These are phyloP conservation scores for Colletotrichum cordylinicola DNA, from an alignment of 2,329 filamentous ascomycete genomes.

Conservation along the genomic window DNA sequence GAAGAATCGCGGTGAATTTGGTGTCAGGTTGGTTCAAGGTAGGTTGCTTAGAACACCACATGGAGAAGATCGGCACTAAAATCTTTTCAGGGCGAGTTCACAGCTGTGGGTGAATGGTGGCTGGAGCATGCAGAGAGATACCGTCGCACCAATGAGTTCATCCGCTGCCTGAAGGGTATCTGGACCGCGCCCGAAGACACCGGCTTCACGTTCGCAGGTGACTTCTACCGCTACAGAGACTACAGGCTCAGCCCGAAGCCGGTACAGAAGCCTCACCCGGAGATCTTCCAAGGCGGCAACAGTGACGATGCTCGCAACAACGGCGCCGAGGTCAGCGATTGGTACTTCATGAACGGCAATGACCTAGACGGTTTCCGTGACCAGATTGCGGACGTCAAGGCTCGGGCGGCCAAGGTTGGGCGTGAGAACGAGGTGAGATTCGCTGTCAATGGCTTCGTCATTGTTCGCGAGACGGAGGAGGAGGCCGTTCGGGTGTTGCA, in stretches of 20 bases:
- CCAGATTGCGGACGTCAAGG: conserved; percentile 55
- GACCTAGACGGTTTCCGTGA: conserved; percentile 56
- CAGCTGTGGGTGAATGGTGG: conserved; percentile 59
- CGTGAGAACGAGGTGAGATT: conserved; percentile 49
- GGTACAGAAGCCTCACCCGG: conserved; percentile 51
- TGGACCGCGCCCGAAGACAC: conserved; percentile 50
- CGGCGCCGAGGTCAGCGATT: conserved; percentile 51
- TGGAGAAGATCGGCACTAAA: background rate
- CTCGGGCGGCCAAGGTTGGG: conserved; percentile 47
- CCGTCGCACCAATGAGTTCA: conserved; percentile 55
- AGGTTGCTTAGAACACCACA: background rate
- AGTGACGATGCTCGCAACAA: conserved; percentile 55
- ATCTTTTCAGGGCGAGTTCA: conserved; percentile 46
- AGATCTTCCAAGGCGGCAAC: conserved; percentile 61
- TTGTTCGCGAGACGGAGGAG: conserved; percentile 53
- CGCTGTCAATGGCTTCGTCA: conserved; percentile 55
- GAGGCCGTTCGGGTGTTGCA: conserved; percentile 53
- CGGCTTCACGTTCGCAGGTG: conserved; percentile 52
- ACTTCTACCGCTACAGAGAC: conserved; percentile 59
- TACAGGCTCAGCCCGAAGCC: conserved; percentile 57
- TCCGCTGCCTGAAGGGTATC: conserved; percentile 54
- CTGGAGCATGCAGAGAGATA: conserved; percentile 59
- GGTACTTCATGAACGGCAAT: conserved; percentile 64
- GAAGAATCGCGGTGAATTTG: conserved; percentile 56
- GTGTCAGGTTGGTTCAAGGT: conserved; percentile 59